phyloP scores from a whole-genome alignment of 768 basidiomycete species.

The Kwoniella dendrophila region DNA sequence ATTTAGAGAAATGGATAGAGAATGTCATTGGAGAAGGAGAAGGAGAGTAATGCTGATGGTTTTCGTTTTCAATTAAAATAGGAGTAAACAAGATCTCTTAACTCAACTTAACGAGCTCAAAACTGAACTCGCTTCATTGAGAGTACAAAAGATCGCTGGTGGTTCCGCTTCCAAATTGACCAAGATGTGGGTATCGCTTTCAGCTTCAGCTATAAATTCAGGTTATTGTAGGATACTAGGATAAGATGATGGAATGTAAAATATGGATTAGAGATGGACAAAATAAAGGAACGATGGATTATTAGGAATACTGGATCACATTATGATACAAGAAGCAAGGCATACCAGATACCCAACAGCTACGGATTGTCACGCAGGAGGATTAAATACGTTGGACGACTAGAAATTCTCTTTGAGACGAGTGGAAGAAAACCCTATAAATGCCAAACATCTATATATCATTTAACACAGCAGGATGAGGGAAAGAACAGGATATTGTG shows the following conservation, averaged over 20 bases:
- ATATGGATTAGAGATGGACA: not conserved
- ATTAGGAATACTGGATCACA: not conserved
- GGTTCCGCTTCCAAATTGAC: conserved; percentile 93
- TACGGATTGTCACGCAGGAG: no score
- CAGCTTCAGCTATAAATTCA: not conserved
- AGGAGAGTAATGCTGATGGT: conserved; percentile 10
- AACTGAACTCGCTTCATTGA: conserved; percentile 86
- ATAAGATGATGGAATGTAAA: not conserved
- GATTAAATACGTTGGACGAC: no score
- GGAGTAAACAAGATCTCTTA: conserved; percentile 94
- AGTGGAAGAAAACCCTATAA: no score
- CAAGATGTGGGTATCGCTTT: conserved; percentile 75
- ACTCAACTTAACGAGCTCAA: conserved; percentile 94
- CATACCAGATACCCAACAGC: no score
- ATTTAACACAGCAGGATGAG: not conserved
- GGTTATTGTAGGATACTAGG: not conserved
- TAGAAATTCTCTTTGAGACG: no score
- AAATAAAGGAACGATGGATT: not conserved
- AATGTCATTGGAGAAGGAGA: not conserved
- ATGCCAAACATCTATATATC: no score
- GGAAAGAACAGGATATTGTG: not conserved
- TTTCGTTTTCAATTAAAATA: not conserved
- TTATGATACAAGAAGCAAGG: no score
- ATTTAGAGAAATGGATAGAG: not conserved
- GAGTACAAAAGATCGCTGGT: conserved; percentile 97